phyloP scores from a whole-genome alignment of 257 asterid species.

The Solanum sparsipilum region DNA sequence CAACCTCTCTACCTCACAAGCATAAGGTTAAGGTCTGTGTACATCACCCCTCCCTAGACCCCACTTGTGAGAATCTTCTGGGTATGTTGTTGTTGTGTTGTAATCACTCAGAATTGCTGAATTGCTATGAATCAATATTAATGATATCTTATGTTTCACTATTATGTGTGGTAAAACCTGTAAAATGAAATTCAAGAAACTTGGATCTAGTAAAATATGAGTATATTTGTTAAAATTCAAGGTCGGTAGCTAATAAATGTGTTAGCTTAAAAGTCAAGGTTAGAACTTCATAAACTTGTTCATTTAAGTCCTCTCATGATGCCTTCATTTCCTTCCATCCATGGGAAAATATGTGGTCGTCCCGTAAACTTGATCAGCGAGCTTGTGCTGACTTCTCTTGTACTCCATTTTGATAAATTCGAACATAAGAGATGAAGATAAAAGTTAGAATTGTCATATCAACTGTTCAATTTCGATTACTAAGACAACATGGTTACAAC shows the following conservation, averaged over 20 bases:
- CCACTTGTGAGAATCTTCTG: not conserved
- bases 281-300: not conserved
- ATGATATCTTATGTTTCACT: not conserved
- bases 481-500: too few species aligned
- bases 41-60: too few species aligned
- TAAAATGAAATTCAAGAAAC: not conserved
- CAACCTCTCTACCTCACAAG: not conserved
- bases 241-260: not conserved
- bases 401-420: not conserved
- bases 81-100: not conserved
- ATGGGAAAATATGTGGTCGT: not conserved
- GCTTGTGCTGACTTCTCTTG: not conserved
- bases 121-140: not conserved
- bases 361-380: not conserved
- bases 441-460: not conserved
- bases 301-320: not conserved
- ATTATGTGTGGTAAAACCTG: not conserved
- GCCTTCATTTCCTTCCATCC: not conserved
- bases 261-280: not conserved
- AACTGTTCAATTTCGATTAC: too few species aligned
- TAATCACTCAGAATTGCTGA: not conserved
- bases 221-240: not conserved
- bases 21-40: not conserved
- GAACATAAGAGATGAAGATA: not conserved
- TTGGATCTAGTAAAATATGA: not conserved